These are phyloP conservation scores for Naegleria lovaniensis DNA, from an alignment of 208 protist species.

Conservation along the genomic window DNA sequence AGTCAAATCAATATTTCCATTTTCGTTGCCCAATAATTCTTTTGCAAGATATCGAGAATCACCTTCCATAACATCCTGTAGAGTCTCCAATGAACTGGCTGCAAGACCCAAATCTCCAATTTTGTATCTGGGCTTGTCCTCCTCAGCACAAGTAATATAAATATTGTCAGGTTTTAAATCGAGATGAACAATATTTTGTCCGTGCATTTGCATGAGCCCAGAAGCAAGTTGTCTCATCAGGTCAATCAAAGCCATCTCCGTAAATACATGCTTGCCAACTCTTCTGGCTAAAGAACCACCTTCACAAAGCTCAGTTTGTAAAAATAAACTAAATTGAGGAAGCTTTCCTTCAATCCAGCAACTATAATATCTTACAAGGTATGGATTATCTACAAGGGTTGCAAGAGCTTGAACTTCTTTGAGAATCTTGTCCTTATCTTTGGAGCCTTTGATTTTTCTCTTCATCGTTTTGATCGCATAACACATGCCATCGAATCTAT, in stretches of 20 bases:
- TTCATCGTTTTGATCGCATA: slow-evolving; percentile 13
- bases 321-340: slow-evolving; percentile 44
- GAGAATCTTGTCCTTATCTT: background rate
- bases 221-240: slow-evolving; percentile 61
- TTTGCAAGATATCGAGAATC: slow-evolving; percentile 66
- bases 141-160: slow-evolving; percentile 38
- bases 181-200: slow-evolving; percentile 62
- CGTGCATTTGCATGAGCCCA: slow-evolving; percentile 65
- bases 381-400: slow-evolving; percentile 25
- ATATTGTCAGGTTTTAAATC: slow-evolving; percentile 75
- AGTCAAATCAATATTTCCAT: slow-evolving; percentile 26
- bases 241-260: slow-evolving; percentile 47
- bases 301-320: slow-evolving; percentile 65
- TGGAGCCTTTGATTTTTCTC: background rate
- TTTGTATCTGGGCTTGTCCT: slow-evolving; percentile 57
- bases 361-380: slow-evolving; percentile 73
- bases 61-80: slow-evolving; percentile 67
- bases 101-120: slow-evolving; percentile 73
- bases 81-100: slow-evolving; percentile 42
- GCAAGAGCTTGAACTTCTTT: slow-evolving; percentile 29
- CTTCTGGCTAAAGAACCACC: slow-evolving; percentile 44
- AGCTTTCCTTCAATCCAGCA: slow-evolving; percentile 67
- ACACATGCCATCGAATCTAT: slow-evolving; percentile 12
- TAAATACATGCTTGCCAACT: slow-evolving; percentile 42
- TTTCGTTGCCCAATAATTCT: slow-evolving; percentile 47